These are phyloP conservation scores for Rhizopogon hawkerae DNA, from an alignment of 1,284 basidiomycete genomes.

Conservation along the genomic window DNA sequence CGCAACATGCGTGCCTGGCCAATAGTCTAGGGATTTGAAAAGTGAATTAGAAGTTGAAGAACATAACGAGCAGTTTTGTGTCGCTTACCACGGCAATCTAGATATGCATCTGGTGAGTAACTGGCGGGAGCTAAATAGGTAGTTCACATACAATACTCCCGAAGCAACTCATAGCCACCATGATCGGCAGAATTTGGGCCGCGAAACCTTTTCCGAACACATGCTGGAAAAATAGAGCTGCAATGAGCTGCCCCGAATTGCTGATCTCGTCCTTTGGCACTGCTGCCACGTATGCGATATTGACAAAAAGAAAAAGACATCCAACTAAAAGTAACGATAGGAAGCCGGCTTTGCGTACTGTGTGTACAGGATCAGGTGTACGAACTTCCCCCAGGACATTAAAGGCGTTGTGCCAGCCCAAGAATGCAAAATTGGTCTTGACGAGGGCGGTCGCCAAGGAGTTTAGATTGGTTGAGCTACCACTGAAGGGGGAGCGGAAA, in stretches of 20 bases:
- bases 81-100: neutral
- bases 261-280: too few relatives aligned
- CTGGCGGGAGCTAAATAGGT: neutral
- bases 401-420: slow-evolving; percentile 38
- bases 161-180: too few relatives aligned
- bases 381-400: slow-evolving; percentile 39
- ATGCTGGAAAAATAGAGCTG: too few relatives aligned
- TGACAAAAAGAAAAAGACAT: too few relatives aligned
- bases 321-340: too few relatives aligned
- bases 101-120: neutral
- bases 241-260: too few relatives aligned
- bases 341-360: slow-evolving; percentile 8
- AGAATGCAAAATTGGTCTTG: slow-evolving; percentile 33
- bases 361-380: slow-evolving; percentile 30
- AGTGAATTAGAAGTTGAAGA: neutral
- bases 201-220: too few relatives aligned
- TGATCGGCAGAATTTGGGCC: too few relatives aligned
- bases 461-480: slow-evolving; percentile 34
- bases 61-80: neutral
- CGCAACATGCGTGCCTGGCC: neutral
- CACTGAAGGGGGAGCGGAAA: slow-evolving; percentile 38
- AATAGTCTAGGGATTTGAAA: neutral
- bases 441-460: slow-evolving; percentile 37
- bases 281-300: too few relatives aligned
- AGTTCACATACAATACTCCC: too few relatives aligned